These are phyloP conservation scores for Xylariomycetidae sp. DNA, from an alignment of 2,329 filamentous ascomycete species.

Conservation along the genomic window DNA sequence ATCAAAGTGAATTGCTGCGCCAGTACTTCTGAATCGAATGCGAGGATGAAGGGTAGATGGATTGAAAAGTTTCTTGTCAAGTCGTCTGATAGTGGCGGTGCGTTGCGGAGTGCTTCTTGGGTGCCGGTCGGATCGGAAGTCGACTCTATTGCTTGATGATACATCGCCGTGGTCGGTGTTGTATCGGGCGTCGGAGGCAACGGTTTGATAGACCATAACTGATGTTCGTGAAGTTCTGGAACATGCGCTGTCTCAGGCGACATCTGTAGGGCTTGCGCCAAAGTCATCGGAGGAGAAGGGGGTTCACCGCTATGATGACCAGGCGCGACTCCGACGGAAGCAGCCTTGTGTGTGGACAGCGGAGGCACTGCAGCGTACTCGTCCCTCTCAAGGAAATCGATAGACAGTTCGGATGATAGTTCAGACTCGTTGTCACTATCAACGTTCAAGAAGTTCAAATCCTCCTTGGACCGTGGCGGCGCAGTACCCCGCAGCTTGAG, in stretches of 20 bases:
- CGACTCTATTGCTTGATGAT: conserved; percentile 27
- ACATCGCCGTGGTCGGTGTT: conserved; percentile 38
- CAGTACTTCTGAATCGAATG: conserved; percentile 72
- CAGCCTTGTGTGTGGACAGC: conserved; percentile 16
- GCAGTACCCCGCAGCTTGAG: conserved; percentile 32
- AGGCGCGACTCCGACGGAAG: conserved; percentile 27
- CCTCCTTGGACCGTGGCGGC: conserved; percentile 11
- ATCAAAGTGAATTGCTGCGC: conserved; percentile 83
- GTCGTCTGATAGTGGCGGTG: conserved; percentile 25
- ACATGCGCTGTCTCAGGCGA: conserved; percentile 33
- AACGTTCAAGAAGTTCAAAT: conserved; percentile 24
- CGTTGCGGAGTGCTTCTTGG: conserved; percentile 32
- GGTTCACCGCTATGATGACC: conserved; percentile 21
- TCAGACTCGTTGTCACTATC: conserved; percentile 50
- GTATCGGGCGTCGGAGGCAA: conserved; percentile 47
- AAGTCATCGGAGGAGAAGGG: conserved; percentile 43
- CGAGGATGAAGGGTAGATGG: conserved; percentile 76
- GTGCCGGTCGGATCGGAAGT: conserved; percentile 28
- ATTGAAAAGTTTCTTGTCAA: conserved; percentile 38
- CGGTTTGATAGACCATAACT: conserved; percentile 39
- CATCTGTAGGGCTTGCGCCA: conserved; percentile 42
- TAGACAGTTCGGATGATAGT: conserved; percentile 59
- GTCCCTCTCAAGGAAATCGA: conserved; percentile 38
- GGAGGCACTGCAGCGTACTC: conserved; percentile 25
- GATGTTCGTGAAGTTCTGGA: conserved; percentile 36